phyloP scores from a whole-genome alignment of 2,329 filamentous ascomycete genomes.

The Herpotrichia juniperi region DNA sequence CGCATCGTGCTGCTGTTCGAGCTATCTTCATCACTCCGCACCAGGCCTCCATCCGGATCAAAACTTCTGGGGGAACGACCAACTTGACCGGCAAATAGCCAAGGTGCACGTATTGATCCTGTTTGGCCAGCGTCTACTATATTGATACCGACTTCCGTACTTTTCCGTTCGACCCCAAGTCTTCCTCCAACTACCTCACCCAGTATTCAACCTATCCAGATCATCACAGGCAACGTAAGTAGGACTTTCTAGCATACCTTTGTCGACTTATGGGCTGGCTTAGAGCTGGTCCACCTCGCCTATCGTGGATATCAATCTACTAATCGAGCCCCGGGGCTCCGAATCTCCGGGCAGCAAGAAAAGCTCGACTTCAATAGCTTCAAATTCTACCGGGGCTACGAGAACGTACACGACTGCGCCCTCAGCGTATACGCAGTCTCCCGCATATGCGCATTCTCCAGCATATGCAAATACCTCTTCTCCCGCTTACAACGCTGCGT shows the following conservation, averaged over 20 bases:
- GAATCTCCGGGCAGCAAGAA: constrained; percentile 64
- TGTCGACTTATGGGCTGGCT: constrained; percentile 49
- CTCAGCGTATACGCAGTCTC: constrained; percentile 43
- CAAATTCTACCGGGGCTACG: constrained; percentile 51
- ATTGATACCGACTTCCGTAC: constrained; percentile 18
- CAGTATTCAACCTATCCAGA: constrained; percentile 6
- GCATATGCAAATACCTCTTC: constrained; percentile 21
- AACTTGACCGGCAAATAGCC: constrained; percentile 22
- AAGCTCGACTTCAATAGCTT: constrained; percentile 47
- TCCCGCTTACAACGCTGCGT: constrained; percentile 36
- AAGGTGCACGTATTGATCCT: constrained; percentile 18
- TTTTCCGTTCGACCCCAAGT: constrained; percentile 10
- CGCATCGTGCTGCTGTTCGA: constrained; percentile 17
- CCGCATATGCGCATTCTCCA: constrained; percentile 28
- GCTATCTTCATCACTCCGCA: constrained; percentile 14
- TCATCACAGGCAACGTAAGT: constrained; percentile 17
- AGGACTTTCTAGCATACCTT: constrained; percentile 18
- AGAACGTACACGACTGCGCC: constrained; percentile 42
- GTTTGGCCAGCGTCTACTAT: constrained; percentile 13
- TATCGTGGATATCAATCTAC: constrained; percentile 94
- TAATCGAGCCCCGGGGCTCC: constrained; percentile 79
- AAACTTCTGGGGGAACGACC: constrained; percentile 13
- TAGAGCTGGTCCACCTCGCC: constrained; percentile 57
- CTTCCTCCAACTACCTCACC: constrained; percentile 11
- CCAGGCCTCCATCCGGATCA: constrained; percentile 20